Conservation (phyloP, 2,329 filamentous ascomycete species). For the Clarireedia monteithiana region DNA sequence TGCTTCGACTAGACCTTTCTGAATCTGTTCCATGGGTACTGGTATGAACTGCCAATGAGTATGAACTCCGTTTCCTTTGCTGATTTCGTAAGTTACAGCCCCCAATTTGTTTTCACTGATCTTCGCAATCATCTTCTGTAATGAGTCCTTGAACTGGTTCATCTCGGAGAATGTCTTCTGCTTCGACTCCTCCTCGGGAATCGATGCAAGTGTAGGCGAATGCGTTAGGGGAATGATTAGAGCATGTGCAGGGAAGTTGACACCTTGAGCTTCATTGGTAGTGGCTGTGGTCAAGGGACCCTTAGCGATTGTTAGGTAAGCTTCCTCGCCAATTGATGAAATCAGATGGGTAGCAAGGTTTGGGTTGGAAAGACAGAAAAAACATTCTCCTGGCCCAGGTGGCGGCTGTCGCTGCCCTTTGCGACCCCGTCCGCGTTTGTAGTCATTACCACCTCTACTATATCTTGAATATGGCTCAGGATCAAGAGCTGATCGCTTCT, state of each 20-base stretch:
- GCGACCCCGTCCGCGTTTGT: conserved; percentile 39
- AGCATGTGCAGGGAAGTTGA: conserved; percentile 76
- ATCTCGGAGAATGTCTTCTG: conserved; percentile 68
- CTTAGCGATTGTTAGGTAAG: conserved; percentile 87
- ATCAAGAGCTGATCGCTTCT: conserved; percentile 45
- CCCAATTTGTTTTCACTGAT: conserved; percentile 54
- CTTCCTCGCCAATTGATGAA: conserved; percentile 77
- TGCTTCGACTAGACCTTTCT: conserved; percentile 70
- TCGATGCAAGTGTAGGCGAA: conserved; percentile 62
- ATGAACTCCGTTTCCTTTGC: conserved; percentile 72
- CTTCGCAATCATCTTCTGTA: conserved; percentile 72
- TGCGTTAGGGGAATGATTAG: conserved; percentile 88
- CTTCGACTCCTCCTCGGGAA: conserved; percentile 45
- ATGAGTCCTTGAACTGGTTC: conserved; percentile 65
- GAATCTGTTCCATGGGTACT: conserved; percentile 58
- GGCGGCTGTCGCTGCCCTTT: conserved; percentile 45
- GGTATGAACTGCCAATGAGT: conserved; percentile 92
- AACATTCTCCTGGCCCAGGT: conserved; percentile 72
- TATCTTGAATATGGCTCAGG: conserved; percentile 46
- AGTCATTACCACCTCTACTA: conserved; percentile 36
- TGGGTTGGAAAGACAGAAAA: conserved; percentile 90
- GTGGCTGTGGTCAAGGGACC: conserved; percentile 69
- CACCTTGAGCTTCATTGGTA: conserved; percentile 56
- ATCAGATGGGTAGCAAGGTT: conserved; percentile 81
- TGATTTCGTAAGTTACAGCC: conserved; percentile 88